Evolutionary conservation across 2,329 filamentous ascomycete genomes (phyloP).

Genomic region (Phaeophleospora eucalypticola): DNA sequence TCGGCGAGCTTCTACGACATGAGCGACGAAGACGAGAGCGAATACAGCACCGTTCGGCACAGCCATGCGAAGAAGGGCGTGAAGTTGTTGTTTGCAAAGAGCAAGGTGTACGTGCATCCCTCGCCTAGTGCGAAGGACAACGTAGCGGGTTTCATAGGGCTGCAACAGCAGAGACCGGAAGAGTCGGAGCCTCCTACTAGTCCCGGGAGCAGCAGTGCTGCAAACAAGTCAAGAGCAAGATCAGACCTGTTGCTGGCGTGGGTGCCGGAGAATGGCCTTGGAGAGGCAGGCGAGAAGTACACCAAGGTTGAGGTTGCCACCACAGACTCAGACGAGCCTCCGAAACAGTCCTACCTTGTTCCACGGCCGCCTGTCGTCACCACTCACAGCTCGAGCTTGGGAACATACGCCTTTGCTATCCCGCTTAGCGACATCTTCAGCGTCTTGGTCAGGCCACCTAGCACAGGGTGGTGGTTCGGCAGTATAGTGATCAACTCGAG

Average conservation of each 20-base stretch:
- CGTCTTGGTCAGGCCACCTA: slow-evolving; percentile 82
- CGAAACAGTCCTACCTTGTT: slow-evolving; percentile 83
- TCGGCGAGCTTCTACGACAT: slow-evolving; percentile 89
- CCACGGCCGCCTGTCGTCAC: slow-evolving; percentile 85
- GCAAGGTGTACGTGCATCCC: slow-evolving; percentile 98
- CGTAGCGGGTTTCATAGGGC: slow-evolving; percentile 85
- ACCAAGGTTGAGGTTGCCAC: slow-evolving; percentile 92
- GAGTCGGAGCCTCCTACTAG: slow-evolving; percentile 17
- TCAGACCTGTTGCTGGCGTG: slow-evolving; percentile 82
- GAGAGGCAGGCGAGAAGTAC: slow-evolving; percentile 75
- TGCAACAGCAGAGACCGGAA: slow-evolving; percentile 78
- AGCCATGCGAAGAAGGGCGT: slow-evolving; percentile 65
- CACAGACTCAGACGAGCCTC: slow-evolving; percentile 71
- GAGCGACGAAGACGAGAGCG: slow-evolving; percentile 93
- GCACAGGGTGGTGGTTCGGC: slow-evolving; percentile 97
- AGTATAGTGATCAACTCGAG: slow-evolving; percentile 89
- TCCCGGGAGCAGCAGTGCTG: slow-evolving; percentile 20
- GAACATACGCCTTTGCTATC: slow-evolving; percentile 85
- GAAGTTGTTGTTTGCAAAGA: slow-evolving; percentile 92
- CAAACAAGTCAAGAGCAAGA: slow-evolving; percentile 45
- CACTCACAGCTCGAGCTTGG: slow-evolving; percentile 64
- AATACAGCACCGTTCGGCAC: slow-evolving; percentile 90
- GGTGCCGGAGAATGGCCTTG: slow-evolving; percentile 84
- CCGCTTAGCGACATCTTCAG: slow-evolving; percentile 89
- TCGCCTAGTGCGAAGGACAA: slow-evolving; percentile 93